A percentile compares a stretch with the other conserved stretches of the same genome.
Conservation (phyloP, 192 early-diverging fungal species). For the Cladochytrium replicatum region DNA sequence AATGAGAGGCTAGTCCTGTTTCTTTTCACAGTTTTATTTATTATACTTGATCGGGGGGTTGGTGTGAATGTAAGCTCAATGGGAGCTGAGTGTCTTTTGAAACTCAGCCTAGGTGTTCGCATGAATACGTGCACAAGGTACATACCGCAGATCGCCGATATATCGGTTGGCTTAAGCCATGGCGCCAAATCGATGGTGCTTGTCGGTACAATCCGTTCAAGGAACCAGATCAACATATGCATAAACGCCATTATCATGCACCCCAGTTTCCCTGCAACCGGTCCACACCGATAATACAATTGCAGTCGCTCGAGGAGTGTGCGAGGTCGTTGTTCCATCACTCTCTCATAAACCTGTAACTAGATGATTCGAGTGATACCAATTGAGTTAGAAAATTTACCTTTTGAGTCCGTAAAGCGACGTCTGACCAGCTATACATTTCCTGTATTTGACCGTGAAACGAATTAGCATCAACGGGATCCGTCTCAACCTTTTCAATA, state of each 20-base stretch:
- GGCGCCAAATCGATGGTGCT: constrained; percentile 62
- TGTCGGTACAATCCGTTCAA: constrained; percentile 73
- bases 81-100: too few relatives aligned
- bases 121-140: too few relatives aligned
- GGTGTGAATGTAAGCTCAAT: too few relatives aligned
- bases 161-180: too few relatives aligned
- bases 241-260: constrained; percentile 83
- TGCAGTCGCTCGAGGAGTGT: constrained; percentile 67
- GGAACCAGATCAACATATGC: constrained; percentile 66
- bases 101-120: too few relatives aligned
- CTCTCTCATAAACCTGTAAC: constrained; percentile 60
- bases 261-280: constrained; percentile 83
- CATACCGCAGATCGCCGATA: too few relatives aligned
- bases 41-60: too few relatives aligned
- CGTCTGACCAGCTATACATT: constrained; percentile 97
- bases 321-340: constrained; percentile 52
- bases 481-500: constrained; percentile 48
- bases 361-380: not conserved
- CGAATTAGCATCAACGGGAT: constrained; percentile 22
- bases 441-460: constrained; percentile 76
- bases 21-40: too few relatives aligned
- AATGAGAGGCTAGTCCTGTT: too few relatives aligned
- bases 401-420: constrained; percentile 83
- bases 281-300: constrained; percentile 67
- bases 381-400: constrained; percentile 18